A percentile compares a stretch with the other conserved stretches of the same genome.
Evolutionary conservation across 257 asterid species (phyloP).

Genomic region (Solanum etuberosum): DNA sequence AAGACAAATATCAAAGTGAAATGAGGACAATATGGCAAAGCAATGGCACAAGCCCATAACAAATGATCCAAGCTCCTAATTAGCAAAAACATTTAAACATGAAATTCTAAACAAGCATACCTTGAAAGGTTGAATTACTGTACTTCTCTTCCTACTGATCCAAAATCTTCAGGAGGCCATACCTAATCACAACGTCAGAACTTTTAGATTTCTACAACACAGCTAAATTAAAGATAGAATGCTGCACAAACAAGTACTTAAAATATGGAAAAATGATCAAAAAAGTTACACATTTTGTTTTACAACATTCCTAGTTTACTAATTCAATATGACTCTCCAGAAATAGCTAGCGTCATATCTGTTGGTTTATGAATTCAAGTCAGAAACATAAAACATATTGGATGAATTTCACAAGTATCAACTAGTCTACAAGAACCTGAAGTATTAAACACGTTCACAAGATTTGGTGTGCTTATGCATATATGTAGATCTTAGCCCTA

Average conservation of each 20-base stretch:
- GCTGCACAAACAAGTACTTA: not conserved
- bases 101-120: not conserved
- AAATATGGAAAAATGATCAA: not conserved
- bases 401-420: not conserved
- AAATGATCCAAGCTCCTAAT: not conserved
- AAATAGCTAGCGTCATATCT: not conserved
- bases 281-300: not conserved
- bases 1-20: not conserved
- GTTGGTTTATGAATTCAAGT: not conserved
- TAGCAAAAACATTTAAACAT: not conserved
- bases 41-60: not conserved
- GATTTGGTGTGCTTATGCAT: not conserved
- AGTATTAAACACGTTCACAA: not conserved
- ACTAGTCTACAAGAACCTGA: not conserved
- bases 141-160: slow-evolving; percentile 21
- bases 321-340: not conserved
- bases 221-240: not conserved
- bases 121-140: slow-evolving; percentile 14
- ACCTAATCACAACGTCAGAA: slow-evolving; percentile 14
- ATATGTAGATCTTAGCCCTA: not conserved
- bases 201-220: not conserved
- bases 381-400: not conserved
- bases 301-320: not conserved
- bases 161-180: slow-evolving; percentile 52
- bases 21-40: not conserved